Base-by-base conservation (phyloP, 1,284 basidiomycete species). In the Earliella scabrosa region DNA sequence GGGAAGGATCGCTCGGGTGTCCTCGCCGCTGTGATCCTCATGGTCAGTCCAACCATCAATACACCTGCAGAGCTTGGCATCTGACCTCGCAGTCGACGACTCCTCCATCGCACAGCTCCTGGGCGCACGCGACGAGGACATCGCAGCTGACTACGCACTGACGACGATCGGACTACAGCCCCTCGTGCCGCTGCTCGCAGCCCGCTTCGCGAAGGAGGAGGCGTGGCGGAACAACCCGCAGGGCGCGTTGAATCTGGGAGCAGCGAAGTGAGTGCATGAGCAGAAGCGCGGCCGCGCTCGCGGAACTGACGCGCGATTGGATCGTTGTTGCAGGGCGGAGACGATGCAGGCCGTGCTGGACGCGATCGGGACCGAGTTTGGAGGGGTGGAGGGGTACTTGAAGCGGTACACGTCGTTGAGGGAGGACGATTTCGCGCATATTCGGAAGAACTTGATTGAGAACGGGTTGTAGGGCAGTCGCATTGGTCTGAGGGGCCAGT, bases 1-100 rank as follows among this genome's bases (percentile, higher is more conserved):
- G 79, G 79, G 7, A 80, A 80, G 59, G 78, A 80, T 59, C 64
- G 78, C 40, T 77, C 78, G 2, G 78, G 76, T 2, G 49, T 78
- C 5, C 73, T 77, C 52, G 68, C 72, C 11, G 75, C 75, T 8
- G 50, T 76, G 10, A 61, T 78, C 16, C 66, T 73, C 34, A 68
- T 69, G 65, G 74, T 73, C 16, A 36, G 35, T 36, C 10, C 35
- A 7, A 7, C 14, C 31, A 32, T 7, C 31, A 14, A 45, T 29
- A 46, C 10, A 4, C 21, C 49, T 26, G 16, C 20, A 11, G n/a
- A n/a, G n/a, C 16, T 32, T 21, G 24, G 13, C 16, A 27, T 10
- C 2, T 24, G 14, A 36, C 8, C 36, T 45, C 38, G 26, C 6
- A 16, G 5, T 13, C n/a, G 4, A n/a, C 9, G 4, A 1, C n/a